Conservation (phyloP, 2,329 filamentous ascomycete species). For the Fusarium tuaranense region DNA sequence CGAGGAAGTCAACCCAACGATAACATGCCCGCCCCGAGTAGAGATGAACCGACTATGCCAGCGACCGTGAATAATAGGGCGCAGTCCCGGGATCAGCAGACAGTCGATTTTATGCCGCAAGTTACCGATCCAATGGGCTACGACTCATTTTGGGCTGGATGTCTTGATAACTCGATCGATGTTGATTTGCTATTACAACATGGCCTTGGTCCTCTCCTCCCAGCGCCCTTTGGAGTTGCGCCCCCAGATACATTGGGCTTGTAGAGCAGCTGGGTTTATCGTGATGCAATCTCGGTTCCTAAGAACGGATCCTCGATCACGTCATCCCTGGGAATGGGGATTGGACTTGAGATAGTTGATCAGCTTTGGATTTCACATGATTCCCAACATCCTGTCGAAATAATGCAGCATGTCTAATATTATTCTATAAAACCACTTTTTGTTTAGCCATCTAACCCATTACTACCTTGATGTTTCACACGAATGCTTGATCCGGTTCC, state of each 20-base stretch:
- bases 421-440: background rate
- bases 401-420: background rate
- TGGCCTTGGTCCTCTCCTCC: slow-evolving; percentile 21
- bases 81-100: slow-evolving; percentile 1
- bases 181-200: slow-evolving; percentile 29
- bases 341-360: no score
- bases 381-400: background rate
- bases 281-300: background rate
- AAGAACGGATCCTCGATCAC: background rate
- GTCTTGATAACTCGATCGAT: slow-evolving; percentile 15
- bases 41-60: background rate
- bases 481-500: accelerated
- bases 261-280: background rate
- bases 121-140: slow-evolving; percentile 1
- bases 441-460: background rate
- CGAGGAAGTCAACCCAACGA: background rate
- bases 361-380: background rate
- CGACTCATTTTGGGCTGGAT: slow-evolving; percentile 20
- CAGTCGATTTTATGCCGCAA: background rate
- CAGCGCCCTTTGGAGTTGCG: slow-evolving; percentile 9
- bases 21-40: background rate
- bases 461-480: background rate
- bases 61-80: background rate
- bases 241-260: background rate
- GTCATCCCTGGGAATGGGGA: background rate